Evolutionary conservation across 2,329 filamentous ascomycete species (phyloP).

Genomic region (Graphilbum fragrans): DNA sequence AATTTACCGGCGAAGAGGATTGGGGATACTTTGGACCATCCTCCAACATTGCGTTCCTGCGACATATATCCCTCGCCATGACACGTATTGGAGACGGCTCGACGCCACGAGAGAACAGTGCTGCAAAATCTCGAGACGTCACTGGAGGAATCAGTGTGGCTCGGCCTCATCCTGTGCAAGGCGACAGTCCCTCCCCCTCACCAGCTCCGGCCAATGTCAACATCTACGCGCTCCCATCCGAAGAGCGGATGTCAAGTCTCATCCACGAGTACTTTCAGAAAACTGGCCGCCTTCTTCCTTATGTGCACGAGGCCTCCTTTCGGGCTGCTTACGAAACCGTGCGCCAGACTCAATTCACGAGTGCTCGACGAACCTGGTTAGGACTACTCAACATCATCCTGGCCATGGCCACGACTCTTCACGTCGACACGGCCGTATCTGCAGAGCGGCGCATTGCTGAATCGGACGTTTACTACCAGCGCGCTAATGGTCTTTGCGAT

Average conservation of each 20-base stretch:
- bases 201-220: not conserved
- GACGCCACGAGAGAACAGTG: not conserved
- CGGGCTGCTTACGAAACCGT: constrained; percentile 8
- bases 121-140: not conserved
- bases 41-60: constrained; percentile 16
- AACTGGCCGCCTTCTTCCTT: constrained; percentile 10
- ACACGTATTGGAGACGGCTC: constrained; percentile 4
- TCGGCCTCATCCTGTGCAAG: not conserved
- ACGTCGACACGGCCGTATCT: not conserved
- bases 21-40: constrained; percentile 13
- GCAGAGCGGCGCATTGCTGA: constrained; percentile 19
- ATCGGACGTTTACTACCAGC: constrained; percentile 31
- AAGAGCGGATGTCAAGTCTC: not conserved
- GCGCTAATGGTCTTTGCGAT: constrained; percentile 30
- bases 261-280: not conserved
- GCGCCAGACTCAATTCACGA: constrained; percentile 13
- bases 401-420: constrained; percentile 24
- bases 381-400: constrained; percentile 37
- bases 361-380: constrained; percentile 31
- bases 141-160: constrained; percentile 1
- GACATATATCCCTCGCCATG: constrained; percentile 10
- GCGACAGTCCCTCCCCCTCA: not conserved
- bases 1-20: constrained; percentile 12
- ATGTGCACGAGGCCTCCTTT: constrained; percentile 10
- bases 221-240: not conserved